Base-by-base conservation (phyloP, 352 stramenopile species). In the Phytophthora tentaculata region DNA sequence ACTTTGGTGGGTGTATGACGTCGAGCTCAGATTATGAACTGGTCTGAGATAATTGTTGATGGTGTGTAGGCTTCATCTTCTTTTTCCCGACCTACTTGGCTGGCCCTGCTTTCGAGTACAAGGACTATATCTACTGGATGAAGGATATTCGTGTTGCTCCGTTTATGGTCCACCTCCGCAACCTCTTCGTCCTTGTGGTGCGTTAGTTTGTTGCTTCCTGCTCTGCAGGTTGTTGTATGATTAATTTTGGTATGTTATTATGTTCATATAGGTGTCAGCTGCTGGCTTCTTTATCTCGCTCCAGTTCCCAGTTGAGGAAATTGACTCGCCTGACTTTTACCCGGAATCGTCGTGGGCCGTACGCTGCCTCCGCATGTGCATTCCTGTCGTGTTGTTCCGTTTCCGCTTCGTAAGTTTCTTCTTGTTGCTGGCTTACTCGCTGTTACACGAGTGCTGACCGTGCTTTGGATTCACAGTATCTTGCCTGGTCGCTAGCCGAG, bases 61-160 rank as follows among this genome's bases (percentile, higher is more conserved):
- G 13, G 0, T 26, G 4, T 48, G 10, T 44, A 95, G 87, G 88
- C 56, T 96, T 91, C 58, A 80, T 92, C 49, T 96, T 94, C 76
- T 96, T 95, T 60, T 95, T 95, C 61, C 86, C 88, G n/a, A 95
- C 86, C 52, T 95, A 91, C 65, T 76, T 96, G 20, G 88, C 86
- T 47, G 88, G 88, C 6, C 88, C 88, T 14, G 80, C 76, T 13
- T 95, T 95, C 47, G 88, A 96, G 74, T 96, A 92, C 76, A 91
- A 89, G 56, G 85, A 96, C 60, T 96, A 93, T 63, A 59, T 93
- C 47, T 78, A 71, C 35, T 96, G 86, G 86, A 93, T 93, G 78
- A 81, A 88, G 77, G 72, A 91, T 41, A 72, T 83, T 52, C 88
- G 83, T 3, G 61, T 86, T 32, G 88, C 88, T 16, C 88, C 85